Conservation (phyloP, 2,329 filamentous ascomycete genomes). For the Fusarium mundagurra region DNA sequence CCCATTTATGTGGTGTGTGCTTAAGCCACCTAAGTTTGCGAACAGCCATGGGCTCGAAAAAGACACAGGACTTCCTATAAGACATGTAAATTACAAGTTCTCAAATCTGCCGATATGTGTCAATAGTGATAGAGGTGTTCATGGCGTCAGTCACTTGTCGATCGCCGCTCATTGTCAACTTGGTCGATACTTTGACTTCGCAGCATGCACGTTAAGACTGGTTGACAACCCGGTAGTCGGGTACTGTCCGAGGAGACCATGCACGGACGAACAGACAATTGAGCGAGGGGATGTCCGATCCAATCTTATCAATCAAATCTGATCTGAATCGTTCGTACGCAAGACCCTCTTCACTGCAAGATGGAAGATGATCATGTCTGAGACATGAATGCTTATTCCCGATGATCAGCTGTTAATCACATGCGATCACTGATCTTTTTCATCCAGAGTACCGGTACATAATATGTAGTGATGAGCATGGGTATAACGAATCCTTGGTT, state of each 20-base stretch:
- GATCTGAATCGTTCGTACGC: not conserved
- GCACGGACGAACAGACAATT: not conserved
- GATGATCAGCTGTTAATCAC: not conserved
- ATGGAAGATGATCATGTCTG: not conserved
- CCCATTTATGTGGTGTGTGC: not conserved
- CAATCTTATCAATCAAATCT: conserved; percentile 3
- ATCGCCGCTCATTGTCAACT: conserved; percentile 4
- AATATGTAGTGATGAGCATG: not conserved
- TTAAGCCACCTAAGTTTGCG: not conserved
- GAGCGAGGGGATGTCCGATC: not conserved
- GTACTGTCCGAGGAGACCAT: not conserved
- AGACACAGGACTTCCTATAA: not conserved
- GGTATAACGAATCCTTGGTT: not conserved
- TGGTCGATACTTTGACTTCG: not conserved
- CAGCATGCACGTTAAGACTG: not conserved
- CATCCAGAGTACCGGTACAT: not conserved
- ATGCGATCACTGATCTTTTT: not conserved
- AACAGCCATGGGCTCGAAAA: not conserved
- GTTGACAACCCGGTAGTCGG: not conserved
- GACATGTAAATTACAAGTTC: not conserved
- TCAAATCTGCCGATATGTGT: not conserved
- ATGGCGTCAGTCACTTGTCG: not conserved
- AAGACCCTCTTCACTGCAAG: not conserved
- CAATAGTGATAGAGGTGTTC: not conserved
- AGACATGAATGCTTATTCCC: not conserved